Evolutionary conservation across 2,329 filamentous ascomycete species (phyloP), one percentile per base, ranked within the genome.

Genomic region (Alternaria sp.): DNA sequence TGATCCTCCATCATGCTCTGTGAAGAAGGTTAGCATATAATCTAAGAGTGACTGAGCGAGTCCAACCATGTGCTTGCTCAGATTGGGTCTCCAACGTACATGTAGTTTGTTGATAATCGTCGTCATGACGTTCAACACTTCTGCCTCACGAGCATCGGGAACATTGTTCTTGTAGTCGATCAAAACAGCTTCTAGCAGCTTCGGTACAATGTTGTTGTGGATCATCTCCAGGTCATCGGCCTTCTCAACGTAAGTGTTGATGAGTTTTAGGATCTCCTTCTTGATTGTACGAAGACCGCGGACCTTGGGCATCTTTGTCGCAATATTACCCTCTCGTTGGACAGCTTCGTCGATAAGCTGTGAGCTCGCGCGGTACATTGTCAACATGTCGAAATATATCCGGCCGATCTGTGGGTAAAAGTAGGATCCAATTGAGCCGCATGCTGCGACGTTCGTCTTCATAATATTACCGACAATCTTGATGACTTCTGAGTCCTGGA

Each of bases 371-470:
- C 93, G 91, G 80, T 98, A 99, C 96, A 99, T 99, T 73, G 95
- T 94, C 58, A 99, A 84, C 94, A 99, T 98, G 77, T 99, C 95
- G 69, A 96, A 89, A 79, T 98, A 99, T 70, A 99, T 98, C 58
- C 93, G 91, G 41, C 94, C 95, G 70, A 99, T 97, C 78, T 99
- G 95, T 12, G 95, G 94, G 75, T 97, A 97, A 80, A 99, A 99
- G 81, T 98, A 99, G 53, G 92, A 89, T 34, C 96, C 95, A 59
- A 99, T 95, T 0, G 95, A 98, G 36, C 92, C 92, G 79, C 95
- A 99, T 36, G 95, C 95, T n/a, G 96, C 94, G 5, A 99, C 95
- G 72, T 99, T 99, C 1, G 95, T 99, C 87, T 99, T 99, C 95
- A 99, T 99, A 77, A 99, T 97, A 81, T 99, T 99, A 68, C 95